phyloP scores from a whole-genome alignment of 495 filamentous ascomycete species.

The Lindgomyces ingoldianus region DNA sequence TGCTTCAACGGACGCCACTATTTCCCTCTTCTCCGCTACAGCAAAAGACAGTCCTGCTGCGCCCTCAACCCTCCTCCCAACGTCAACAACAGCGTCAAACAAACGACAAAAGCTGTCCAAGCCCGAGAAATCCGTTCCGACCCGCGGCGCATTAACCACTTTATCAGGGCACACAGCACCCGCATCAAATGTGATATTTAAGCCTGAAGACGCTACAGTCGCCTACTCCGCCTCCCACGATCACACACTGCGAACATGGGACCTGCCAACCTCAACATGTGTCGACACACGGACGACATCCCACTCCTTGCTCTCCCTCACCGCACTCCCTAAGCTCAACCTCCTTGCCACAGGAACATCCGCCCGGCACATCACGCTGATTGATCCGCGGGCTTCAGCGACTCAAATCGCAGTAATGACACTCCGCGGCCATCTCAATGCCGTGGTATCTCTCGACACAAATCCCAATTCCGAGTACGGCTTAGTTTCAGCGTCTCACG shows the following conservation, averaged over 20 bases:
- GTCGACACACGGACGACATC: slow-evolving; percentile 80
- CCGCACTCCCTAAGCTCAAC: slow-evolving; percentile 63
- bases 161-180: slow-evolving; percentile 69
- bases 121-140: slow-evolving; percentile 59
- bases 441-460: slow-evolving; percentile 67
- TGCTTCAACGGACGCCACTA: slow-evolving; percentile 72
- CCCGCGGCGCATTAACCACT: slow-evolving; percentile 76
- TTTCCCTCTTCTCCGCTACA: slow-evolving; percentile 82
- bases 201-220: slow-evolving; percentile 78
- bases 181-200: slow-evolving; percentile 77
- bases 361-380: slow-evolving; percentile 82
- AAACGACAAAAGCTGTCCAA: slow-evolving; percentile 80
- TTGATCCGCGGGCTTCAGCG: slow-evolving; percentile 80
- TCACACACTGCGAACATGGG: slow-evolving; percentile 86
- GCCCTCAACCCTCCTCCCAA: slow-evolving; percentile 63
- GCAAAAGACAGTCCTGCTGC: slow-evolving; percentile 72
- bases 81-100: slow-evolving; percentile 50
- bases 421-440: slow-evolving; percentile 84
- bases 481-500: slow-evolving; percentile 79
- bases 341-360: slow-evolving; percentile 83
- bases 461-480: slow-evolving; percentile 75
- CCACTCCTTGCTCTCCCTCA: slow-evolving; percentile 76
- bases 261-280: slow-evolving; percentile 71
- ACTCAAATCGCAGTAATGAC: slow-evolving; percentile 78
- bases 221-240: slow-evolving; percentile 88